phyloP scores from a whole-genome alignment of 2,329 filamentous ascomycete species.

The Tolypocladium album region DNA sequence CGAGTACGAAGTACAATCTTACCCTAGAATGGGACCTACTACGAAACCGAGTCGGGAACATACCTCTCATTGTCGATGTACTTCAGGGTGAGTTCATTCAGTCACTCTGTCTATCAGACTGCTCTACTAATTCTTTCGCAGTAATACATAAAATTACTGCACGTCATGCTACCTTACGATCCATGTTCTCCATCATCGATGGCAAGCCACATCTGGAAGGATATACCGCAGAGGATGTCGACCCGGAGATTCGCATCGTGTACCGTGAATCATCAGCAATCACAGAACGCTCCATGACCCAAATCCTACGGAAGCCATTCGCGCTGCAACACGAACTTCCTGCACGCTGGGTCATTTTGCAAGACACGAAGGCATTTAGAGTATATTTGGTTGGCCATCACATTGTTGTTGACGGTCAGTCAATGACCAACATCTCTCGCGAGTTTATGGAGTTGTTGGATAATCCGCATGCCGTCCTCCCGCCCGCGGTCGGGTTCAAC shows the following conservation, averaged over 20 bases:
- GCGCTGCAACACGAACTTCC: slow-evolving; percentile 1
- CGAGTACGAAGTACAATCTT: slow-evolving; percentile 6
- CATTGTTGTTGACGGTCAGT: slow-evolving; percentile 6
- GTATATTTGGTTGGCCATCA: slow-evolving; percentile 4
- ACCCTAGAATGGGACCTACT: slow-evolving; percentile 4
- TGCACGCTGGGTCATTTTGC: slow-evolving; percentile 4
- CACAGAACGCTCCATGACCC: slow-evolving; percentile 1
- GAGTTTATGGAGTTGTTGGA: slow-evolving; percentile 4
- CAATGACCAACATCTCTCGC: slow-evolving; percentile 6
- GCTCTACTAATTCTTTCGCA: neutral
- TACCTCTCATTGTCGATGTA: neutral
- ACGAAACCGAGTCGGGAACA: neutral
- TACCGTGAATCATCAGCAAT: neutral
- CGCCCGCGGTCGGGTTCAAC: neutral
- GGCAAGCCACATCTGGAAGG: slow-evolving; percentile 2
- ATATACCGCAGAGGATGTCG: slow-evolving; percentile 1
- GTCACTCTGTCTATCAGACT: neutral
- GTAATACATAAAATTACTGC: slow-evolving; percentile 2
- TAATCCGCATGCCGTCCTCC: neutral
- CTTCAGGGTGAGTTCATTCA: neutral
- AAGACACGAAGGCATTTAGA: slow-evolving; percentile 1
- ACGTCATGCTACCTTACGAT: slow-evolving; percentile 3
- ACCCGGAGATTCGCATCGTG: slow-evolving; percentile 3
- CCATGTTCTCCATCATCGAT: neutral
- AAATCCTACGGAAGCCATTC: slow-evolving; percentile 1